These are phyloP conservation scores for Thozetella sp. DNA, from an alignment of 495 filamentous ascomycete genomes.

Conservation along the genomic window DNA sequence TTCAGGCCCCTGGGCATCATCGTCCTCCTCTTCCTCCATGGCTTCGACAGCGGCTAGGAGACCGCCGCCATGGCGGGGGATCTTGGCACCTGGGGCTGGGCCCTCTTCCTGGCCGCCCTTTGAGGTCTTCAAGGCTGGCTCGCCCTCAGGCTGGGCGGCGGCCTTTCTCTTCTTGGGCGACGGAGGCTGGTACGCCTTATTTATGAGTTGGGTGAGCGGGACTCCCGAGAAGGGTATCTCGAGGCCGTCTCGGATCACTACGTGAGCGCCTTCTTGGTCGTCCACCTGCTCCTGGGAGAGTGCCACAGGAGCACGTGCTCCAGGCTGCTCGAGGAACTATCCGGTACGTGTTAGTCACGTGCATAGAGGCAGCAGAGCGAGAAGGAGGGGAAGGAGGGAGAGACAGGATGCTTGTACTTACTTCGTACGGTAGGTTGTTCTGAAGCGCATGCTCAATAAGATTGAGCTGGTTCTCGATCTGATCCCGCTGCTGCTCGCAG, in stretches of 20 bases:
- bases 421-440: conserved; percentile 8
- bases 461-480: conserved; percentile 12
- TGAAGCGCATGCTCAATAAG: conserved; percentile 7
- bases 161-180: conserved; percentile 34
- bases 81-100: conserved; percentile 10
- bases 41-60: conserved; percentile 42
- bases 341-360: conserved; percentile 7
- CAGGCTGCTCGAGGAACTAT: conserved; percentile 26
- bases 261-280: conserved; percentile 23
- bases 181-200: conserved; percentile 21
- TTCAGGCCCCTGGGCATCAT: conserved; percentile 11
- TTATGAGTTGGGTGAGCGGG: conserved; percentile 21
- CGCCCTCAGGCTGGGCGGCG: conserved; percentile 37
- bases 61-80: conserved; percentile 37
- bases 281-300: conserved; percentile 28
- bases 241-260: conserved; percentile 25
- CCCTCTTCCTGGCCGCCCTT: conserved; percentile 24
- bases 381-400: conserved; percentile 4
- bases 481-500: conserved; percentile 12
- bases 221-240: conserved; percentile 34
- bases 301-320: conserved; percentile 23
- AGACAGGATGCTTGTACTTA: conserved; percentile 14
- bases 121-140: conserved; percentile 34
- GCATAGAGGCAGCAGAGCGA: conserved; percentile 1
- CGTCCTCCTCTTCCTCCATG: conserved; percentile 26